phyloP scores from a whole-genome alignment of 2,329 filamentous ascomycete genomes.

The Neofusicoccum kwambonambiense region DNA sequence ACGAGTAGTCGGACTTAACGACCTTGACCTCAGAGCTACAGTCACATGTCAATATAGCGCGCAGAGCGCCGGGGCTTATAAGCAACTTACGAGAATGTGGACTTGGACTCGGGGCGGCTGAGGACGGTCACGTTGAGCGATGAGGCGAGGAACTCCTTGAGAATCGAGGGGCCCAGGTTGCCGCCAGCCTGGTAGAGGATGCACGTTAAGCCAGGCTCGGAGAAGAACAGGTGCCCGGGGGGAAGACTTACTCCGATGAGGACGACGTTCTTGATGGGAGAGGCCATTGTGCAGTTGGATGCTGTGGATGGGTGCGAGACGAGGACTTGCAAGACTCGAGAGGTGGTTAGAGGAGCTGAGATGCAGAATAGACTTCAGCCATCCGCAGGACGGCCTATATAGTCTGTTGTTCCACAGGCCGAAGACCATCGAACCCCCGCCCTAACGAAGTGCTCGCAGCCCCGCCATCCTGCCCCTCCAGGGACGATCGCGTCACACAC shows the following conservation, averaged over 20 bases:
- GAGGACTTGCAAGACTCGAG: background rate
- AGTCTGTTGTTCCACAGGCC: background rate
- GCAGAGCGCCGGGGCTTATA: background rate
- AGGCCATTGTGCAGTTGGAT: background rate
- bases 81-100: slow-evolving; percentile 21
- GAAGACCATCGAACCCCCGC: too few relatives aligned
- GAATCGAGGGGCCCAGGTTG: slow-evolving; percentile 28
- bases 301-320: background rate
- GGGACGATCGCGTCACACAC: background rate
- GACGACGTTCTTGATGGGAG: slow-evolving; percentile 16
- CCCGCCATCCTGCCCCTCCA: background rate
- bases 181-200: slow-evolving; percentile 24
- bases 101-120: slow-evolving; percentile 27
- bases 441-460: background rate
- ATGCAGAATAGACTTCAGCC: background rate
- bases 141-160: slow-evolving; percentile 28
- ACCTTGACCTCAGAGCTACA: slow-evolving; percentile 24
- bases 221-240: background rate
- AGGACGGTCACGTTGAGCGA: slow-evolving; percentile 31
- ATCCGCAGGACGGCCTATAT: background rate
- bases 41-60: background rate
- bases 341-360: background rate
- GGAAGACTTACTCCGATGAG: slow-evolving; percentile 10
- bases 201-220: background rate
- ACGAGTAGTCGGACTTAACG: slow-evolving; percentile 50